Evolutionary conservation across 257 asterid genomes (phyloP).

Genomic region (Gynochthodes officinalis): DNA sequence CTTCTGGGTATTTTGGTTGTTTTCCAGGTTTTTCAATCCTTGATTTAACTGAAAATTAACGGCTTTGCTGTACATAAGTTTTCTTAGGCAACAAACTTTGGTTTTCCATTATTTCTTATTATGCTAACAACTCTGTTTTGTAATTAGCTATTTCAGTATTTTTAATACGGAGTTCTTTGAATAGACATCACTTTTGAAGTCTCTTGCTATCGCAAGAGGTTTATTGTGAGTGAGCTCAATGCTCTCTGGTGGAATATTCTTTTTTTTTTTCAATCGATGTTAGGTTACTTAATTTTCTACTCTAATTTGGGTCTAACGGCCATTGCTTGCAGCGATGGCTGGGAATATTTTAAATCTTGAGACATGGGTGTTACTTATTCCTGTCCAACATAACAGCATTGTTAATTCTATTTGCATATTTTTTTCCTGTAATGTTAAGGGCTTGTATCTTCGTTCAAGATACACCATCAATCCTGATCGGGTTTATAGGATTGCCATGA

Average conservation of each 20-base stretch:
- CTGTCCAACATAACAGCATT: background rate
- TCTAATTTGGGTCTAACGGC: background rate
- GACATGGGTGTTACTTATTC: background rate
- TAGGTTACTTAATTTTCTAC: background rate
- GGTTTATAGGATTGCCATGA: constrained; percentile 60
- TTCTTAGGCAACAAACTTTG: background rate
- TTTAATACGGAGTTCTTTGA: background rate
- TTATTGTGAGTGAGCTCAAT: background rate
- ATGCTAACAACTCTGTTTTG: background rate
- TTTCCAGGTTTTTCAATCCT: background rate
- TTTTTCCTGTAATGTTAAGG: constrained; percentile 25
- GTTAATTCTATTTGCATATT: background rate
- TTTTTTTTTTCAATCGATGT: background rate
- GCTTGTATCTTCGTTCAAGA: constrained; percentile 50
- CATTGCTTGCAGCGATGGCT: background rate
- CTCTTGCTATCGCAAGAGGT: background rate
- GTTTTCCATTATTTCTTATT: too few relatives aligned
- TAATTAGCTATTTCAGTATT: background rate
- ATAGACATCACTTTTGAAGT: background rate
- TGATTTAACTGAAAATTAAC: background rate
- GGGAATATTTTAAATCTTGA: background rate
- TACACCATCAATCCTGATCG: constrained; percentile 56
- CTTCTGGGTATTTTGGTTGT: background rate
- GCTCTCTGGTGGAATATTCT: background rate
- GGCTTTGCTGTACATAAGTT: background rate